A percentile compares a stretch with the other conserved stretches of the same genome.
Evolutionary conservation across 2,329 filamentous ascomycete genomes (phyloP).

Genomic region (Fonsecaea pedrosoi): DNA sequence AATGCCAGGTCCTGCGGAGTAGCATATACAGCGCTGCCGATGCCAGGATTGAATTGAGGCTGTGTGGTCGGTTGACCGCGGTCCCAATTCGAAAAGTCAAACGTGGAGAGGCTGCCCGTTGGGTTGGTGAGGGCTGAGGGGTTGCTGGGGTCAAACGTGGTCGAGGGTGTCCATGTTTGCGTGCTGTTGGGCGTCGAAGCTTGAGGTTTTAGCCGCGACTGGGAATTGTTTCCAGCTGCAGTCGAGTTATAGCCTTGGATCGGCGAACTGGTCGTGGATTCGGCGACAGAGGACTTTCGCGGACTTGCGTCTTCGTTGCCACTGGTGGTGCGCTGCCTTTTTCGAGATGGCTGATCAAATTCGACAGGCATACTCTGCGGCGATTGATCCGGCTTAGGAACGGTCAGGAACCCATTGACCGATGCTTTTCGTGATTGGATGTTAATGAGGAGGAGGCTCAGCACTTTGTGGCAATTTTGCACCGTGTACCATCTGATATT

Average conservation of each 20-base stretch:
- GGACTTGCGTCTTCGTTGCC: conserved; percentile 28
- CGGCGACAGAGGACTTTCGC: conserved; percentile 32
- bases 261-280: conserved; percentile 28
- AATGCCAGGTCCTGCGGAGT: conserved; percentile 38
- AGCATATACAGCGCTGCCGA: conserved; percentile 37
- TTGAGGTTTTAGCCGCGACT: conserved; percentile 17
- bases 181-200: conserved; percentile 29
- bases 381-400: conserved; percentile 33
- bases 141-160: conserved; percentile 29
- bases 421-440: conserved; percentile 42
- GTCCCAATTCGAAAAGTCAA: conserved; percentile 37
- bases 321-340: conserved; percentile 31
- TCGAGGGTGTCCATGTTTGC: conserved; percentile 30
- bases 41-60: conserved; percentile 26
- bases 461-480: conserved; percentile 48
- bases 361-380: conserved; percentile 27
- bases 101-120: conserved; percentile 10
- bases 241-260: conserved; percentile 28
- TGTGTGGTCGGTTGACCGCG: conserved; percentile 36
- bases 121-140: conserved; percentile 29
- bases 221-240: background rate
- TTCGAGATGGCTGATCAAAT: conserved; percentile 43
- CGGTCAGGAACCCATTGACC: conserved; percentile 35
- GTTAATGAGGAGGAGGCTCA: conserved; percentile 45
- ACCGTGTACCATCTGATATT: conserved; percentile 50